A percentile compares a stretch with the other conserved stretches of the same genome.
phyloP scores from a whole-genome alignment of 2,329 filamentous ascomycete genomes.

The Botryotinia narcissicola region DNA sequence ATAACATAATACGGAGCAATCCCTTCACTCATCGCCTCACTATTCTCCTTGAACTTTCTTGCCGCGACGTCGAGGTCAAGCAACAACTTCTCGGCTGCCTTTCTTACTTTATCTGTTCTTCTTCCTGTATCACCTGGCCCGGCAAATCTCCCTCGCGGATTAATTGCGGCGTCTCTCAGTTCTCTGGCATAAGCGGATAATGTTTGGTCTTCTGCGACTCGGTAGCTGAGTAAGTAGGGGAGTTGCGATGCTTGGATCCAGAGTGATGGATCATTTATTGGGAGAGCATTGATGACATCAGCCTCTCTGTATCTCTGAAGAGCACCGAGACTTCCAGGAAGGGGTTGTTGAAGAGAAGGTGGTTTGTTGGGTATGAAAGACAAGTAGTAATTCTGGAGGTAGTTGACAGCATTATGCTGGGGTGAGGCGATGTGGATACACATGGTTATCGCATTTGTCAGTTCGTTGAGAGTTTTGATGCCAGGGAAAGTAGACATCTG shows the following conservation, averaged over 20 bases:
- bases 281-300: conserved; percentile 39
- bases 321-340: conserved; percentile 34
- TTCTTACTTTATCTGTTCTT: neutral
- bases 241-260: conserved; percentile 48
- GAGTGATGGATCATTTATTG: conserved; percentile 43
- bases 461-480: conserved; percentile 43
- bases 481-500: conserved; percentile 45
- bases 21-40: conserved; percentile 5
- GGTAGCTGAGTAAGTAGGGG: conserved; percentile 47
- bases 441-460: conserved; percentile 50
- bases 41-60: conserved; percentile 12
- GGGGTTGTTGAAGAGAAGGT: conserved; percentile 40
- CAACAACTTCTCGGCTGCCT: conserved; percentile 16
- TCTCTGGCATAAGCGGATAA: conserved; percentile 29
- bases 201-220: conserved; percentile 43
- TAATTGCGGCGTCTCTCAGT: neutral
- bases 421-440: conserved; percentile 52
- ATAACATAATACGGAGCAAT: conserved; percentile 11
- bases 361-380: conserved; percentile 48
- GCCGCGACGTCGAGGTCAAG: conserved; percentile 5
- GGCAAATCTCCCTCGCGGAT: conserved; percentile 1
- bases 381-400: conserved; percentile 52
- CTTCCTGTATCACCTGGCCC: neutral
- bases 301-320: conserved; percentile 16
- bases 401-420: conserved; percentile 51